phyloP scores from a whole-genome alignment of 1,284 basidiomycete genomes.

The Phylloporus gajari region DNA sequence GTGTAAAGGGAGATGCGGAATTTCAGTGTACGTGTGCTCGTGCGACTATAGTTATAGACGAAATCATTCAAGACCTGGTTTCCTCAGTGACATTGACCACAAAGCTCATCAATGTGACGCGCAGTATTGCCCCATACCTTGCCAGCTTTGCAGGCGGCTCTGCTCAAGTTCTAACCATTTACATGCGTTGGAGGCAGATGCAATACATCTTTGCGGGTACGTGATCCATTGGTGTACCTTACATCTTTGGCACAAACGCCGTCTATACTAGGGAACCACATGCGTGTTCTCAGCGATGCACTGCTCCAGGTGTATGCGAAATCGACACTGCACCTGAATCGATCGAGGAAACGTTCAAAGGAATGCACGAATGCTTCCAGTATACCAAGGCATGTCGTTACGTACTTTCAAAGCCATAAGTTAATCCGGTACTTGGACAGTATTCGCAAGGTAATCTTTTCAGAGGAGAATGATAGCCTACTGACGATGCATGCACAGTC shows the following conservation, averaged over 20 bases:
- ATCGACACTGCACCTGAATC: constrained; percentile 68
- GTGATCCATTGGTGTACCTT: constrained; percentile 27
- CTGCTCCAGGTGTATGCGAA: constrained; percentile 61
- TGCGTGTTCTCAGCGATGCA: constrained; percentile 55
- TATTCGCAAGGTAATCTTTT: constrained; percentile 6
- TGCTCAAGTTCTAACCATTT: constrained; percentile 62
- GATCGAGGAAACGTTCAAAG: constrained; percentile 65
- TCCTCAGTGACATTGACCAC: constrained; percentile 55
- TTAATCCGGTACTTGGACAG: not conserved
- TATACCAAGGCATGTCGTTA: constrained; percentile 56
- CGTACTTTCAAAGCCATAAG: not conserved
- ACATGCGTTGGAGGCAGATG: constrained; percentile 55
- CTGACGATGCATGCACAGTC: constrained; percentile 41
- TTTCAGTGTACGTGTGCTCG: not conserved
- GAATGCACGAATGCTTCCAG: constrained; percentile 57
- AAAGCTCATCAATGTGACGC: constrained; percentile 60
- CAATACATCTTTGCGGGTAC: constrained; percentile 69
- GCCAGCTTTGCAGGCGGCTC: constrained; percentile 63
- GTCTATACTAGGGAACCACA: constrained; percentile 31
- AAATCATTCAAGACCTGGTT: not conserved
- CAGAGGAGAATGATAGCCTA: not conserved
- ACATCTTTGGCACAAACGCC: not conserved
- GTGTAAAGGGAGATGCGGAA: not conserved
- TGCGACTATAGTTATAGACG: not conserved
- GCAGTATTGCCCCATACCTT: constrained; percentile 62